Base-by-base conservation (phyloP, 1,284 basidiomycete genomes). In the Lentinula novae-zelandiae region DNA sequence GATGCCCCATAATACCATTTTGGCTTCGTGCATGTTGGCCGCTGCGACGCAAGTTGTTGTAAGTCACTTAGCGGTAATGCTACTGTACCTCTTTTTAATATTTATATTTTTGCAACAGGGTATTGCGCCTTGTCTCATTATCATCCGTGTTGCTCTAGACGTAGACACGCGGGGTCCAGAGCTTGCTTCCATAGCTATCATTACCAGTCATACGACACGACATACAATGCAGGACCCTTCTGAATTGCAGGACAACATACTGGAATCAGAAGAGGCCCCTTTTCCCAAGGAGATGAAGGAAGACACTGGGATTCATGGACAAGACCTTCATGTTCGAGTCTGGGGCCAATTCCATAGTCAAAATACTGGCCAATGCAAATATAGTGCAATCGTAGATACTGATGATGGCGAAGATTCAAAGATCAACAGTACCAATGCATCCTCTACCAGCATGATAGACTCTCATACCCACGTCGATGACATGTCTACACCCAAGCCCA, bases 11-110 rank as follows among this genome's bases (percentile, higher is more conserved):
- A 36, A 48, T n/a, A n/a, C 27, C 17, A 42, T 50, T 15, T 48
- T 49, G 13, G 55, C 55, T 49, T 50, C 44, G 20, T 59, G 27
- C 17, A 22, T 59, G n/a, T 22, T 40, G 13, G 51, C 57, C 36
- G 27, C 38, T 31, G 20, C 39, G n/a, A 59, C 57, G 20, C 57
- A 59, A 22, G 9, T 53, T 15, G 57, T 59, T 13, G 57, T 59
- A n/a, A 52, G 50, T 46, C 9, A 13, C 22, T 9, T 27, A 48
- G 6, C 5, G 3, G 27, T 27, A 3, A 48, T 22, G 15, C 22
- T 48, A 7, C 17, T 27, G 20, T 8, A 9, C 46, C 17, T 42
- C 42, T 17, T 42, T 10, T 17, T 27, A 4, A 27, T 34, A 27
- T 34, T 34, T 17, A 17, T 17, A 17, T 17, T 33, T n/a, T n/a